Evolutionary conservation across 2,329 filamentous ascomycete species (phyloP), one percentile per base, ranked within the genome.

Genomic region (Beauveria scarabaeidicola): DNA sequence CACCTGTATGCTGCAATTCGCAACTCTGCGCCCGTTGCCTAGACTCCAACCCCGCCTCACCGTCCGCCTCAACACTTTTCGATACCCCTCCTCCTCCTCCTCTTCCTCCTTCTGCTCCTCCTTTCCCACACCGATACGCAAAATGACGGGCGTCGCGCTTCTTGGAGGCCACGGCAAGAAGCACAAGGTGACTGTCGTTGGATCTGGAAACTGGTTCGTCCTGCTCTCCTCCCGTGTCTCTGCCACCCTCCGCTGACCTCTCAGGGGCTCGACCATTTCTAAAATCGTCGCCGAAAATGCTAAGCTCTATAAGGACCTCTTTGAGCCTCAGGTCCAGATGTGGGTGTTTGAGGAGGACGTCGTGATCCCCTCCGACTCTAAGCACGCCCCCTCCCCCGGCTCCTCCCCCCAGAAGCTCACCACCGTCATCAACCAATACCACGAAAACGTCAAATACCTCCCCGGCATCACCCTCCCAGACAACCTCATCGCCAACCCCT

Each of bases 361-460:
- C 64, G 82, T 83, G 58, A 79, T 96, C 44, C 76, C 89, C 15
- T 81, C 87, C 67, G 80, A 81, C 64, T 93, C 89, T 52, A 85
- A 84, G 66, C 82, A 91, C 76, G 81, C 89, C 67, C 69, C 81
- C 19, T 75, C 80, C 61, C 79, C 82, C 41, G 81, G 82, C 69
- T 81, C 84, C 64, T 79, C 84, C 64, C 84, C 88, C 3, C 89
- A 94, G 73, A 96, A 96, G 77, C 86, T 99, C 73, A 96, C 94
- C 8, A 75, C 84, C 55, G 76, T 99, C 67, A 96, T 99, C 83
- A 99, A 99, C 79, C 83, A 81, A 48, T 77, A 89, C 69, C 92
- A 97, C 77, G 94, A 99, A 78, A 99, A 99, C 75, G 82, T 96
- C 77, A 99, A 97, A 76, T 99, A 99, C 77, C 88, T 99, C 11